Evolutionary conservation across 257 asterid genomes (phyloP).

Genomic region (Penstemon davidsonii): DNA sequence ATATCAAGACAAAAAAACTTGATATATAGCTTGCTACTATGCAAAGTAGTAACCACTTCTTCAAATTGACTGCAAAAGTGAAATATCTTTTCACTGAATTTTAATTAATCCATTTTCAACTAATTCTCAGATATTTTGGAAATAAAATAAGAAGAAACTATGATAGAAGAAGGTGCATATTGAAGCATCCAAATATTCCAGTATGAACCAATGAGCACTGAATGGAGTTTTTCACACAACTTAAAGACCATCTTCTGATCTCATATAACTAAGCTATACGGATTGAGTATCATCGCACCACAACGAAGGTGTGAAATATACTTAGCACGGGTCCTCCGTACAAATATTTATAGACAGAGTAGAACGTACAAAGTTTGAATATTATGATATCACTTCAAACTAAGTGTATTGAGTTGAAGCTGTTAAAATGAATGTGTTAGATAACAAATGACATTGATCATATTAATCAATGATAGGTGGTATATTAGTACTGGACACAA

Average conservation of each 20-base stretch:
- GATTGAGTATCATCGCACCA: conserved; percentile 16
- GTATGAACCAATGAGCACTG: conserved; percentile 15
- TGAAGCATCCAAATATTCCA: neutral
- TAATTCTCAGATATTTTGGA: neutral
- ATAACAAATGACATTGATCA: too few species aligned
- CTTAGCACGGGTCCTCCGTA: too few species aligned
- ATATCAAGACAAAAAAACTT: conserved; percentile 23
- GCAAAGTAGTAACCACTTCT: conserved; percentile 5
- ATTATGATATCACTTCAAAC: too few species aligned
- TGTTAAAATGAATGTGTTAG: too few species aligned
- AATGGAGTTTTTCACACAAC: conserved; percentile 22
- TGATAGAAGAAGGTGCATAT: neutral
- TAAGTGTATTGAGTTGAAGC: too few species aligned
- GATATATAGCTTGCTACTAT: conserved; percentile 4
- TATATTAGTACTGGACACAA: conserved; percentile 2
- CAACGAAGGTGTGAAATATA: conserved; percentile 5
- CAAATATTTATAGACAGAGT: too few species aligned
- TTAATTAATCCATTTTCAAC: conserved; percentile 12
- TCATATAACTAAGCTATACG: conserved; percentile 13
- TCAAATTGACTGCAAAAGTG: conserved; percentile 16
- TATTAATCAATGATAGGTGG: too few species aligned
- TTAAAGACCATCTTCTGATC: neutral
- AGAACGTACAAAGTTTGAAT: too few species aligned
- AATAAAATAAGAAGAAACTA: conserved; percentile 6
- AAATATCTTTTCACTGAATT: neutral